Conservation (phyloP, 495 filamentous ascomycete genomes). For the Cercophora sp. region DNA sequence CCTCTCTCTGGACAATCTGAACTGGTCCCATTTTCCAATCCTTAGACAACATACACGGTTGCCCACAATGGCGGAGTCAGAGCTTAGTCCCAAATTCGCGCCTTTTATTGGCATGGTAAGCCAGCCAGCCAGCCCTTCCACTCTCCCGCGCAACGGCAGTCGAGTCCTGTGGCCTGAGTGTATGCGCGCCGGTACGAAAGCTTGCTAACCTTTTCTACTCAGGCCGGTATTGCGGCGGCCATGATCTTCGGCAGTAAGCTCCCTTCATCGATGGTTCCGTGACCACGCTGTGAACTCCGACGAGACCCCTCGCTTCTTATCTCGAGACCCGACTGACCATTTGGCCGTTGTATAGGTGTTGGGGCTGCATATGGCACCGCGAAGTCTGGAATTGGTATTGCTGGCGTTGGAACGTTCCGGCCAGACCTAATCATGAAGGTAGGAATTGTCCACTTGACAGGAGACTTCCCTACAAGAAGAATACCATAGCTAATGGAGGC, state of each 20-base stretch:
- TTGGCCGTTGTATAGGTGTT: constrained; percentile 53
- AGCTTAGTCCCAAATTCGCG: constrained; percentile 81
- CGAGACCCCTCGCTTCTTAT: too few relatives aligned
- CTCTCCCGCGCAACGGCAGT: neutral
- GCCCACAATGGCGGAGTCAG: constrained; percentile 61
- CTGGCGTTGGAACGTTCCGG: constrained; percentile 87
- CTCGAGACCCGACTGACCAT: constrained; percentile 29
- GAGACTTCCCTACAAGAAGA: neutral
- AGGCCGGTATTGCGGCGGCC: constrained; percentile 86
- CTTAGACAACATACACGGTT: too few relatives aligned
- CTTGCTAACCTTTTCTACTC: constrained; percentile 31
- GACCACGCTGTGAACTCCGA: too few relatives aligned
- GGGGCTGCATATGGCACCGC: constrained; percentile 97
- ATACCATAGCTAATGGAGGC: neutral
- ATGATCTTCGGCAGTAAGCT: constrained; percentile 91
- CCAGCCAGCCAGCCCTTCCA: neutral
- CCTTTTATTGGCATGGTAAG: constrained; percentile 94
- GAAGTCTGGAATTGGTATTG: constrained; percentile 94
- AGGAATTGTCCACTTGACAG: constrained; percentile 17
- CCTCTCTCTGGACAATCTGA: neutral
- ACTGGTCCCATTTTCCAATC: neutral
- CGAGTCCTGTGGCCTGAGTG: too few relatives aligned
- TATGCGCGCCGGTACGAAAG: constrained; percentile 17
- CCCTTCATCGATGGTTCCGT: constrained; percentile 13
- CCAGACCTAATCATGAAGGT: constrained; percentile 99